Base-by-base conservation (phyloP, 1,284 basidiomycete genomes). In the Exobasidium rhododendri region DNA sequence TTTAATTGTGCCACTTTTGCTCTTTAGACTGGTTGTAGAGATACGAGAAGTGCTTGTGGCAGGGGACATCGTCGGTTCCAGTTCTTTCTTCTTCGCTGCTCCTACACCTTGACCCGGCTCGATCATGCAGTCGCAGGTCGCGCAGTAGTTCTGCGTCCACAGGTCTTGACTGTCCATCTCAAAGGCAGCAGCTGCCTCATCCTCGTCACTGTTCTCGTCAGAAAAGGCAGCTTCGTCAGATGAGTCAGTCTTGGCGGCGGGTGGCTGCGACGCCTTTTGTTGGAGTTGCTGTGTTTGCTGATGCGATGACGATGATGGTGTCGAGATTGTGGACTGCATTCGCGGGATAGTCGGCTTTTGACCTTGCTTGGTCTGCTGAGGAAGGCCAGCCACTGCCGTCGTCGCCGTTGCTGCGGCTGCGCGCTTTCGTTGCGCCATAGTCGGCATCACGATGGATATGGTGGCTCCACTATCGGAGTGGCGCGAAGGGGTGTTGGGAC, bases 111-210 rank as follows among this genome's bases (percentile, higher is more conserved):
- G 62, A 46, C 71, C 71, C 17, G 71, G 70, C 54, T 70, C 68
- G 63, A 75, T 75, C 52, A 75, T 68, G 53, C 71, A 71, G 53
- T 75, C 73, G 62, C 73, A 75, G 20, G 67, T 71, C 44, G 65
- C 59, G 50, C 73, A 75, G 57, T 71, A 75, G 44, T 64, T 69
- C 43, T 75, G 73, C 0, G 66, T 69, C 73, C 73, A 75, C 0
- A 75, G 64, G 53, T 75, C 73, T 56, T 73, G 71, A 22, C 73
- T 71, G 57, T 75, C 73, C 69, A 75, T 75, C 28, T 75, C 69
- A 29, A 75, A 64, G n/a, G 67, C 71, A 20, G 63, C 63, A 2
- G 63, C 70, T 44, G 69, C 68, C 17, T 72, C 71, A 59, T 64
- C 64, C 55, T 63, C 65, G 56, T 72, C 70, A 35, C 64, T 62